Evolutionary conservation across 2,329 filamentous ascomycete genomes (phyloP).

Genomic region (Cercospora zeae-maydis): DNA sequence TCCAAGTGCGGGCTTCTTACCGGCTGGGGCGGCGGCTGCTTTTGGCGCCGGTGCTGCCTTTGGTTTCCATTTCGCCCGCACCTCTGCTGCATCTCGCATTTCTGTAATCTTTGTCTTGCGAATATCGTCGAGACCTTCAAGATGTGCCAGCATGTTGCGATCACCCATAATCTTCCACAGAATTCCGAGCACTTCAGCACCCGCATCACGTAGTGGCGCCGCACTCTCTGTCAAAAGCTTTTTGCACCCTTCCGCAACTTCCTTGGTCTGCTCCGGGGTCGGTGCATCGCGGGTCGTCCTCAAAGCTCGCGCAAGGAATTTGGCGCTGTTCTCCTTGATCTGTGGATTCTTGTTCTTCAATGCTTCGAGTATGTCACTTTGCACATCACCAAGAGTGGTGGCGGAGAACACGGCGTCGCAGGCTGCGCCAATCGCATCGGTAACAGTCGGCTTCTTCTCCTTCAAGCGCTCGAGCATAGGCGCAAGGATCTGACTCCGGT

Average conservation of each 20-base stretch:
- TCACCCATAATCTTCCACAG: constrained; percentile 99
- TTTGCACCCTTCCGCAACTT: constrained; percentile 82
- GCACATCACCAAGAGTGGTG: constrained; percentile 73
- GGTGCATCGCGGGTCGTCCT: constrained; percentile 81
- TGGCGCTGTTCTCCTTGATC: constrained; percentile 91
- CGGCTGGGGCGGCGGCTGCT: constrained; percentile 49
- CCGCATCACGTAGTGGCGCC: constrained; percentile 78
- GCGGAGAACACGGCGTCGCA: constrained; percentile 67
- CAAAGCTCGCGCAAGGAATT: constrained; percentile 85
- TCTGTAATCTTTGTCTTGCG: constrained; percentile 95
- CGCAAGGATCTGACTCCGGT: constrained; percentile 74
- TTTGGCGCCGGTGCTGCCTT: constrained; percentile 66
- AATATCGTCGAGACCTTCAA: constrained; percentile 93
- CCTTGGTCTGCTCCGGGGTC: constrained; percentile 74
- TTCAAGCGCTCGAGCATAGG: constrained; percentile 95
- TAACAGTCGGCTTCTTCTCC: constrained; percentile 88
- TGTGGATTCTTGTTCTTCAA: constrained; percentile 94
- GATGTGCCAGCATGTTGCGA: constrained; percentile 84
- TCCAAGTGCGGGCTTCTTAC: constrained; percentile 52
- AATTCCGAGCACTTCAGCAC: constrained; percentile 87
- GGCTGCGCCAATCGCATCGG: constrained; percentile 81
- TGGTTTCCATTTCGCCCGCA: constrained; percentile 87
- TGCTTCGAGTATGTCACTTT: constrained; percentile 86
- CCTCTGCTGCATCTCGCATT: constrained; percentile 75
- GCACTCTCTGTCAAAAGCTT: constrained; percentile 88